Base-by-base conservation (phyloP, 192 early-diverging fungal genomes). In the Backusella circina region DNA sequence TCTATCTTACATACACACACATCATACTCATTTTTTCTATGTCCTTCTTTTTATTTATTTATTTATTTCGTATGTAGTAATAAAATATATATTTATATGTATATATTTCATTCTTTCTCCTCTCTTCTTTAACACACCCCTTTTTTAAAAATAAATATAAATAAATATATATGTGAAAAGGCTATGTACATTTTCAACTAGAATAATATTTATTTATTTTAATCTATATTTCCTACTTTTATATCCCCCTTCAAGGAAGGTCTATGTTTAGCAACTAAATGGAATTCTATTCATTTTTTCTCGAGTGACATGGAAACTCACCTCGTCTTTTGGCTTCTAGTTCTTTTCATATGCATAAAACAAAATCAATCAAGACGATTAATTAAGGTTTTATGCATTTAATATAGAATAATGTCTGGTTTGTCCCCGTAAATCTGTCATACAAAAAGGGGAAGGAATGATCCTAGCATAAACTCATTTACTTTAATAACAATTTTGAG, bases 131-230 rank as follows among this genome's bases (percentile, higher is more conserved):
- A 1, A 30, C 35, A 37, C 67, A 70, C 33, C 23, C 23, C 35
- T 70, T 70, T 70, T 70, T 70, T 41, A 41, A 41, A 41, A 16
- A 8, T 70, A 70, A 30, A 68, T 68, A 30, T 35, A 35, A 38
- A 47, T 47, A 47, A 47, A 47, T 47, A 47, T 47, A 47, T 47
- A 47, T 47, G 44, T 47, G 44, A 47, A 47, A 47, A 47, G n/a
- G 44, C 44, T 47, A 47, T 47, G 15, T 47, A 47, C 44, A 47
- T 47, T 47, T 47, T 47, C 44, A 47, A 47, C 44, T 47, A 47
- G 6, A 47, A 47, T 47, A 47, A 47, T 47, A 47, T n/a, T 47
- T 47, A 47, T 47, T 47, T 47, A 47, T 47, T 47, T 47, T 15
- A 3, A 41, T 41, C 12, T 41, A 2, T 16, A 41, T 3, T 16